phyloP scores from a whole-genome alignment of 2,329 filamentous ascomycete genomes.

The Colletotrichum musae region DNA sequence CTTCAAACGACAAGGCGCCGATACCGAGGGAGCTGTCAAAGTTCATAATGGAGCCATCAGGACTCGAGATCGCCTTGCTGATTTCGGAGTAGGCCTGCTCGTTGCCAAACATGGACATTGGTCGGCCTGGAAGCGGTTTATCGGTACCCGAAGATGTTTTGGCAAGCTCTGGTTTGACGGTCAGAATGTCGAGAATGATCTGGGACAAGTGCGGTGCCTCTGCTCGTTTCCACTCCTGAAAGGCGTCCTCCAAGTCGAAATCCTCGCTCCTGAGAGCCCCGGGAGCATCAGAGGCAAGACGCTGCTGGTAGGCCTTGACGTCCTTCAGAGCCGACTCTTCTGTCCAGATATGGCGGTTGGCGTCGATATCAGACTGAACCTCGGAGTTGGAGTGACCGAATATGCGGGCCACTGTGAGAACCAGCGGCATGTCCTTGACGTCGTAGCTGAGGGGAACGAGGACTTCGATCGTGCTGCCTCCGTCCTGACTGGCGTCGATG shows the following conservation, averaged over 20 bases:
- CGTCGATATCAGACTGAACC: slow-evolving; percentile 89
- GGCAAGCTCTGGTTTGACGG: slow-evolving; percentile 86
- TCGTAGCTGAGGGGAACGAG: slow-evolving; percentile 88
- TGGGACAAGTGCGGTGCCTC: slow-evolving; percentile 90
- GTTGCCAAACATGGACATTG: slow-evolving; percentile 60
- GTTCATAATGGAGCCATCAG: slow-evolving; percentile 58
- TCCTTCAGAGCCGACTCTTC: slow-evolving; percentile 92
- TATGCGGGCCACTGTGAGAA: slow-evolving; percentile 87
- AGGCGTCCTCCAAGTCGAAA: slow-evolving; percentile 91
- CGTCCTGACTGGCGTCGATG: slow-evolving; percentile 71
- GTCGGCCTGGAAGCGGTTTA: slow-evolving; percentile 60
- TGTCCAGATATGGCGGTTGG: slow-evolving; percentile 86
- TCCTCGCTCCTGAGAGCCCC: slow-evolving; percentile 86
- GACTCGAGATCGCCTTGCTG: slow-evolving; percentile 64
- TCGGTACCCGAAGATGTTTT: slow-evolving; percentile 75
- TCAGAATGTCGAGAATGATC: slow-evolving; percentile 93
- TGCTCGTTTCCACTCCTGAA: slow-evolving; percentile 90
- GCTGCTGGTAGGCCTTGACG: slow-evolving; percentile 92
- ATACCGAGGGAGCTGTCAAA: slow-evolving; percentile 80
- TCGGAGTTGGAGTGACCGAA: slow-evolving; percentile 86
- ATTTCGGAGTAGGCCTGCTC: slow-evolving; percentile 69
- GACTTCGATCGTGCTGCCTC: slow-evolving; percentile 81
- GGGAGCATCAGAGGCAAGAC: slow-evolving; percentile 83
- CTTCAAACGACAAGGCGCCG: slow-evolving; percentile 74
- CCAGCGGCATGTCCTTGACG: slow-evolving; percentile 96